phyloP scores from a whole-genome alignment of 176 grass and related monocot species.

The Oryza nivara region DNA sequence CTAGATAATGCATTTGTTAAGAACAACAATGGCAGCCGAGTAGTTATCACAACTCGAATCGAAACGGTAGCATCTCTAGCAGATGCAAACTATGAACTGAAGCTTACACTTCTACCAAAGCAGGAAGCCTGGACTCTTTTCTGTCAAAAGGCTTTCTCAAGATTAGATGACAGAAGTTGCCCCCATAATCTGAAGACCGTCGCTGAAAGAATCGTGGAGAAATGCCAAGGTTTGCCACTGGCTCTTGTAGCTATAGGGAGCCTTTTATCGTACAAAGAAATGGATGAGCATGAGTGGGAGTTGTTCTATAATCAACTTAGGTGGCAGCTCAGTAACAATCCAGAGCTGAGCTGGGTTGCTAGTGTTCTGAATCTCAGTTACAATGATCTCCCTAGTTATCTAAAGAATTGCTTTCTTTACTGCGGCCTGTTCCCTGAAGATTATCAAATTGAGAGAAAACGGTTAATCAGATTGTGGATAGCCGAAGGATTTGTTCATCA shows the following conservation, averaged over 20 bases:
- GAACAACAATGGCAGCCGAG: constrained; percentile 30
- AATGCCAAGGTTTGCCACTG: constrained; percentile 51
- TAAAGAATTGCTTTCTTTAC: constrained; percentile 59
- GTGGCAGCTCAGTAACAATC: constrained; percentile 50
- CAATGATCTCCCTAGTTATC: constrained; percentile 42
- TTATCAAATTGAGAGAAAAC: constrained; percentile 39
- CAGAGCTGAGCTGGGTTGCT: constrained; percentile 37
- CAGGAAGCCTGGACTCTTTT: constrained; percentile 52
- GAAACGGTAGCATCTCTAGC: constrained; percentile 44
- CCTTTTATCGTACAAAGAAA: constrained; percentile 49
- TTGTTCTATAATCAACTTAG: constrained; percentile 42
- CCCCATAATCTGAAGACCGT: constrained; percentile 28
- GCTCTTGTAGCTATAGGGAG: constrained; percentile 56
- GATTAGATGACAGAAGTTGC: constrained; percentile 38
- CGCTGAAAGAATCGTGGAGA: constrained; percentile 41
- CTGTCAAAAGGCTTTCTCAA: constrained; percentile 40
- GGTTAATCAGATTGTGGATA: constrained; percentile 50
- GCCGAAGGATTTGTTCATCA: constrained; percentile 57
- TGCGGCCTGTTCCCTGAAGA: constrained; percentile 54
- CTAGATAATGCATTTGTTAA: constrained; percentile 37
- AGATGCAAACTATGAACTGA: constrained; percentile 14
- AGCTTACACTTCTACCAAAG: constrained; percentile 35
- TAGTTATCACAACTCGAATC: constrained; percentile 50
- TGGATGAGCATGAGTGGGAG: constrained; percentile 41
- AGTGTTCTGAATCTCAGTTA: constrained; percentile 53